Evolutionary conservation across 495 filamentous ascomycete genomes (phyloP), one percentile per base, ranked within the genome.

Genomic region (Aspergillus egyptiacus): DNA sequence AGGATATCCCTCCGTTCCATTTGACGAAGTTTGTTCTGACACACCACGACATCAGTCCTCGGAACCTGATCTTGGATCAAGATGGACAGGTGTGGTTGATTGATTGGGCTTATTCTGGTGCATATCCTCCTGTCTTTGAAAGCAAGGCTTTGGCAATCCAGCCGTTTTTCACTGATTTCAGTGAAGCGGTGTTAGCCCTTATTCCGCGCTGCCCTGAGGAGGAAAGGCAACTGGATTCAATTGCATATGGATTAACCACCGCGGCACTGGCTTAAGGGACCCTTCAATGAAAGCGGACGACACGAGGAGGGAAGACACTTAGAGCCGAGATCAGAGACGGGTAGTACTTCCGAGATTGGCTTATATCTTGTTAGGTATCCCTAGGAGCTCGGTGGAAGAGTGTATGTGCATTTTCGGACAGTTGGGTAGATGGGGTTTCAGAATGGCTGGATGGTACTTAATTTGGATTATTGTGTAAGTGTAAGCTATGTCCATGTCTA

Each of bases 221-320:
- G 31, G 50, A 59, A 46, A 10, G 14, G 30, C 50, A 62, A 38
- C 44, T 59, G 27, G 35, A 44, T 30, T 54, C 56, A 8, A 57
- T 59, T 53, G 28, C 15, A 56, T 62, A 56, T 43, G 53, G 50
- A 31, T 48, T 57, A 23, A 65, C 90, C 27, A 91, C 80, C 1
- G 82, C 85, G 22, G 90, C 76, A 46, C 32, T 61, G 25, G 55
- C 58, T 15, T 55, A 38, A 47, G 13, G 30, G 30, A 20, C 9
- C 15, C 39, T 27, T 27, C 5, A 27, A 27, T 27, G 25, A 10
- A 27, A 27, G n/a, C n/a, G n/a, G n/a, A n/a, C n/a, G n/a, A n/a
- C n/a, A n/a, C n/a, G n/a, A n/a, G n/a, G n/a, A n/a, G n/a, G n/a
- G n/a, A n/a, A n/a, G n/a, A n/a, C n/a, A n/a, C n/a, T n/a, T n/a